These are phyloP conservation scores for Paramecium pentaurelia DNA, from an alignment of 73 alveolate species.

Conservation along the genomic window DNA sequence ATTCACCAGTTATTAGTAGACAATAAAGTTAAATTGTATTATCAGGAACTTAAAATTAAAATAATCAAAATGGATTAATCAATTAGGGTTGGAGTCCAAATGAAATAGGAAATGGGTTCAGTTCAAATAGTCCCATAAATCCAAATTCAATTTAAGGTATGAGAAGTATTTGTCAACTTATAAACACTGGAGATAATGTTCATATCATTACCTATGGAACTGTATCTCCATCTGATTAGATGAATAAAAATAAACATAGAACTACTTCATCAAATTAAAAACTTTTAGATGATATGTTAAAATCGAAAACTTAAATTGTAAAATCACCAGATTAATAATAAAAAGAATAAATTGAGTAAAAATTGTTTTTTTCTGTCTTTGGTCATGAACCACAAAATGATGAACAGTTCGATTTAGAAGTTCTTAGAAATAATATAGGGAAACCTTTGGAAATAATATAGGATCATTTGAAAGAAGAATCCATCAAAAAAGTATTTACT, in stretches of 20 bases:
- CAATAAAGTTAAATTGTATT: neutral
- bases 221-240: neutral
- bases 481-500: slow-evolving; percentile 13
- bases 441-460: slow-evolving; percentile 1
- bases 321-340: neutral
- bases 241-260: neutral
- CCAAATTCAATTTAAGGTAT: neutral
- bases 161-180: slow-evolving; percentile 14
- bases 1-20: neutral
- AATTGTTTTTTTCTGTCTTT: neutral
- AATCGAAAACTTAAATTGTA: neutral
- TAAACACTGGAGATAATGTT: neutral
- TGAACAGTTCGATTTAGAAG: slow-evolving; percentile 4
- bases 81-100: neutral
- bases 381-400: slow-evolving; percentile 24
- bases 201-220: neutral
- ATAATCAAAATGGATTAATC: neutral
- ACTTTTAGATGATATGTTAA: slow-evolving; percentile 28
- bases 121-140: neutral
- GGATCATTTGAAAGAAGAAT: slow-evolving; percentile 40
- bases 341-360: neutral
- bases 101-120: neutral
- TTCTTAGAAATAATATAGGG: neutral
- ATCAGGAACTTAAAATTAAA: neutral
- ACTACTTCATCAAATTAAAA: neutral